Evolutionary conservation across 2,329 filamentous ascomycete genomes (phyloP).

Genomic region (Chaetomium globosum): DNA sequence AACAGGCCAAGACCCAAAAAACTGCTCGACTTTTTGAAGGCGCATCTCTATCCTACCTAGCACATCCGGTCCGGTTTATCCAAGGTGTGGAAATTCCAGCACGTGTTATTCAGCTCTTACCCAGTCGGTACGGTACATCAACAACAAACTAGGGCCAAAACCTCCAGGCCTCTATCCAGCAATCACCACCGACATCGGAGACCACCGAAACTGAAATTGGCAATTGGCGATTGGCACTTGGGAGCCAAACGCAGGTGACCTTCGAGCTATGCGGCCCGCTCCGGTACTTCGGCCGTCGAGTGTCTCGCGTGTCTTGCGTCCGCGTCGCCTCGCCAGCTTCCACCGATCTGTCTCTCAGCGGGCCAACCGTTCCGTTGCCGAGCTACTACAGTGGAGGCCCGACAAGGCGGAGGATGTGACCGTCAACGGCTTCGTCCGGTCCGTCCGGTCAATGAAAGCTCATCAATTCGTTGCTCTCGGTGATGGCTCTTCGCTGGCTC

Average conservation of each 20-base stretch:
- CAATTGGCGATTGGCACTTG: not conserved
- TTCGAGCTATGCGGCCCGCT: conserved; percentile 31
- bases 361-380: conserved; percentile 50
- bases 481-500: conserved; percentile 79
- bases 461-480: conserved; percentile 81
- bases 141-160: not conserved
- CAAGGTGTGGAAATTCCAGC: not conserved
- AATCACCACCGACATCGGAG: not conserved
- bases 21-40: not conserved
- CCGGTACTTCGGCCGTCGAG: conserved; percentile 27
- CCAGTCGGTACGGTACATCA: not conserved
- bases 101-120: not conserved
- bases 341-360: conserved; percentile 24
- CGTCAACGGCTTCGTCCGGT: conserved; percentile 79
- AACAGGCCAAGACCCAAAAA: conserved; percentile 11
- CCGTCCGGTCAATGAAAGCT: conserved; percentile 82
- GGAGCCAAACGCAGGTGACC: not conserved
- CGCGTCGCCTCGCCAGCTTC: conserved; percentile 24
- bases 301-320: conserved; percentile 26
- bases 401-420: conserved; percentile 53
- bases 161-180: not conserved
- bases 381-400: conserved; percentile 58
- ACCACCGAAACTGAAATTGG: not conserved
- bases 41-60: not conserved
- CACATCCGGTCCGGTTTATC: not conserved